These are phyloP conservation scores for Ricinus communis DNA, from an alignment of 345 rosid genomes.

Conservation along the genomic window DNA sequence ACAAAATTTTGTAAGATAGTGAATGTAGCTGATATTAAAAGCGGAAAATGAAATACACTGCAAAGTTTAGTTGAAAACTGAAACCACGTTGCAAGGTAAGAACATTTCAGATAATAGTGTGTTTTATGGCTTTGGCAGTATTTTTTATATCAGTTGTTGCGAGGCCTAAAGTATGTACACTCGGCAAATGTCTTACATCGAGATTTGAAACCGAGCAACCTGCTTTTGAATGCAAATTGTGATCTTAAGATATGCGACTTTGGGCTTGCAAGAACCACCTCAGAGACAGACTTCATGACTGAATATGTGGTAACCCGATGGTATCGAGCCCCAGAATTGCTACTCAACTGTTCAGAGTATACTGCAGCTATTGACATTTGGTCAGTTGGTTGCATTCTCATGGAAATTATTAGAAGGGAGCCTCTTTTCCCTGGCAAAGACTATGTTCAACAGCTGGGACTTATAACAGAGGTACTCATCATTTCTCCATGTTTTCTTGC, in stretches of 20 bases:
- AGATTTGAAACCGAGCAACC: conserved; percentile 84
- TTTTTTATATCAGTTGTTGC: conserved; percentile 76
- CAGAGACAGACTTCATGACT: conserved; percentile 89
- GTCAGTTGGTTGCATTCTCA: conserved; percentile 94
- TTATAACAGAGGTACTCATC: conserved; percentile 72
- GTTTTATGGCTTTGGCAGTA: conserved; percentile 44
- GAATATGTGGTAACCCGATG: conserved; percentile 79
- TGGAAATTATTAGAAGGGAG: conserved; percentile 74
- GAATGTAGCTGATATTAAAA: neutral
- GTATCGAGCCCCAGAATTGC: conserved; percentile 80
- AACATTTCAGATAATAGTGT: neutral
- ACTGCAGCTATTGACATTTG: conserved; percentile 85
- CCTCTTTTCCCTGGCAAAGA: conserved; percentile 88
- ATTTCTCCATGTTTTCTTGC: too few relatives aligned
- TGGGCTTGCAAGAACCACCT: conserved; percentile 85
- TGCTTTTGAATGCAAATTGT: conserved; percentile 63
- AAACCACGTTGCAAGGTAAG: neutral
- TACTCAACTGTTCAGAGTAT: conserved; percentile 70
- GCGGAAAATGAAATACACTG: too few relatives aligned
- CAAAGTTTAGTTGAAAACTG: neutral
- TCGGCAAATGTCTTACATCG: conserved; percentile 87
- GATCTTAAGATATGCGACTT: conserved; percentile 82
- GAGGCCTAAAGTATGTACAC: conserved; percentile 82
- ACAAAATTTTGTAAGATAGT: neutral
- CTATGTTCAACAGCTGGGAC: conserved; percentile 75